phyloP scores from a whole-genome alignment of 352 stramenopile species.

The Globisporangium mamillatum region DNA sequence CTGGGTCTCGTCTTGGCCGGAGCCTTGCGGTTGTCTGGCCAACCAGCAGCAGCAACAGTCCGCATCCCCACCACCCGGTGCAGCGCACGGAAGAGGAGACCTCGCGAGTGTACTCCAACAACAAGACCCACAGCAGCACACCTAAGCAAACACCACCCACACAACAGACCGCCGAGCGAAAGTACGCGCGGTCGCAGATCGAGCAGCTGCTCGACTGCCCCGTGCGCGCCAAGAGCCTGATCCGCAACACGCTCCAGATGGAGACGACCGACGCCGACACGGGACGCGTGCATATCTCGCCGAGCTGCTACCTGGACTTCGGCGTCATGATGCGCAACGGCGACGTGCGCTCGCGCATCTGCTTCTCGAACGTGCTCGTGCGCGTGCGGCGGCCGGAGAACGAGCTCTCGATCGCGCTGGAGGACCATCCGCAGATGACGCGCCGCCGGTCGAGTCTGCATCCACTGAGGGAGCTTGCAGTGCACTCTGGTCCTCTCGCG shows the following conservation, averaged over 20 bases:
- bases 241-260: constrained; percentile 37
- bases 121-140: neutral
- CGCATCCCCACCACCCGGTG: neutral
- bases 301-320: constrained; percentile 41
- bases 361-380: constrained; percentile 11
- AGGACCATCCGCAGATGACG: constrained; percentile 1
- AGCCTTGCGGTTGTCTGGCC: neutral
- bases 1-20: neutral
- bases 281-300: constrained; percentile 35
- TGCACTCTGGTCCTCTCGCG: neutral
- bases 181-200: constrained; percentile 14
- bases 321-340: constrained; percentile 34
- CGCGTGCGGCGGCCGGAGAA: neutral
- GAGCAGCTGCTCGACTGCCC: constrained; percentile 33
- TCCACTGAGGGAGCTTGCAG: neutral
- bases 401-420: constrained; percentile 7
- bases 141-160: neutral
- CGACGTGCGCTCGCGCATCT: constrained; percentile 27
- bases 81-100: neutral
- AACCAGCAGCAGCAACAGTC: neutral
- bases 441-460: neutral
- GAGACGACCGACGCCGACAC: constrained; percentile 24
- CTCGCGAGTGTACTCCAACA: neutral
- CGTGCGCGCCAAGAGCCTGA: constrained; percentile 44
- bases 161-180: neutral